phyloP scores from a whole-genome alignment of 495 filamentous ascomycete genomes.

The Tuber aestivum region DNA sequence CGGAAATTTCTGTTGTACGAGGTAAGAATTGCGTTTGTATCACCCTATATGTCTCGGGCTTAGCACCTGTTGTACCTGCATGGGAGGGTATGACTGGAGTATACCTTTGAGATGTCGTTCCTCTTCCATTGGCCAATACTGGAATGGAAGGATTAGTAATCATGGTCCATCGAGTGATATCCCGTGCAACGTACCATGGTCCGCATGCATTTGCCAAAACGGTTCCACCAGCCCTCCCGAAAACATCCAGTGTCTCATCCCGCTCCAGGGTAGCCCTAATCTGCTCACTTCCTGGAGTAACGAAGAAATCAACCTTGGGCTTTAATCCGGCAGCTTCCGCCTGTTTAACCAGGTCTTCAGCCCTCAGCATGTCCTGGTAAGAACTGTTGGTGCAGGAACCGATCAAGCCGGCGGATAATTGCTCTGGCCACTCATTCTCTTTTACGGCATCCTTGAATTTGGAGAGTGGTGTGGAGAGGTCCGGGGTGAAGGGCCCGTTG shows the following conservation, averaged over 20 bases:
- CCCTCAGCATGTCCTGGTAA: slow-evolving; percentile 94
- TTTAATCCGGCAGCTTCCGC: slow-evolving; percentile 78
- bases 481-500: slow-evolving; percentile 95
- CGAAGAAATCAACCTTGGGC: slow-evolving; percentile 85
- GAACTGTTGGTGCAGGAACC: slow-evolving; percentile 98
- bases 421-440: slow-evolving; percentile 81
- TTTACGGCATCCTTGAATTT: slow-evolving; percentile 75
- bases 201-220: slow-evolving; percentile 95
- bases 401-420: slow-evolving; percentile 85
- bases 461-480: slow-evolving; percentile 85
- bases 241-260: slow-evolving; percentile 76
- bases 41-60: slow-evolving; percentile 56
- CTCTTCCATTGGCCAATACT: slow-evolving; percentile 91
- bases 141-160: slow-evolving; percentile 13
- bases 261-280: slow-evolving; percentile 88
- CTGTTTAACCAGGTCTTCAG: slow-evolving; percentile 85
- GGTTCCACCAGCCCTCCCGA: slow-evolving; percentile 78
- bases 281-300: slow-evolving; percentile 94
- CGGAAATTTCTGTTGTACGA: slow-evolving; percentile 99
- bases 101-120: slow-evolving; percentile 53
- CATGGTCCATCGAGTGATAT: slow-evolving; percentile 21
- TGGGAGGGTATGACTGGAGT: not conserved
- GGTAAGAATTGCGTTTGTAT: slow-evolving; percentile 89
- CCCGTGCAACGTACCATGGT: slow-evolving; percentile 52
- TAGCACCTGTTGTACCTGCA: slow-evolving; percentile 46